Percentiles rank a stretch among this genome's conserved stretches.
Conservation (phyloP, 176 grass and related monocot genomes). For the Dendrocalamus sinicus region DNA sequence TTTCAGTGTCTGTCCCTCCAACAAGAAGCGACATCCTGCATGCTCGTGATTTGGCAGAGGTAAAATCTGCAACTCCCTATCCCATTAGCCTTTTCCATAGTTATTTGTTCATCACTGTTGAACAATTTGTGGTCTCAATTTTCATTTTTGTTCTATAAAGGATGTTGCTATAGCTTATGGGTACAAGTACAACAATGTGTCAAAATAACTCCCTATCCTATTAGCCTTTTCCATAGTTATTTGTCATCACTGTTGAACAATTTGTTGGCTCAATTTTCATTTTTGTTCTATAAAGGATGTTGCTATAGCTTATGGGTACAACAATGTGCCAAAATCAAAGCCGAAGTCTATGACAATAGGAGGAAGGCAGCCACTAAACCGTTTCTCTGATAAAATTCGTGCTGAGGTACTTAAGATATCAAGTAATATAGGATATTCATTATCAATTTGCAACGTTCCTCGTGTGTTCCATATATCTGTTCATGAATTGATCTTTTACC, state of each 20-base stretch:
- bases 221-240: conserved; percentile 5
- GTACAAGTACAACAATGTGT: conserved; percentile 82
- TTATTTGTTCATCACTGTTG: neutral
- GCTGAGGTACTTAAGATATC: conserved; percentile 61
- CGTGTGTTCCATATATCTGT: conserved; percentile 17
- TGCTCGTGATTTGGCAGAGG: conserved; percentile 74
- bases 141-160: conserved; percentile 52
- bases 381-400: conserved; percentile 97
- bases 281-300: conserved; percentile 71
- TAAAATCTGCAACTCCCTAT: conserved; percentile 34
- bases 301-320: conserved; percentile 97
- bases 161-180: conserved; percentile 99
- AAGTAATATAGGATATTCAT: neutral
- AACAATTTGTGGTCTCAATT: neutral
- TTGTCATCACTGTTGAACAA: conserved; percentile 8
- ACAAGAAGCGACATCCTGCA: conserved; percentile 88
- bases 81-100: neutral
- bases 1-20: conserved; percentile 74
- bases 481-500: conserved; percentile 31
- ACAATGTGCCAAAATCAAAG: conserved; percentile 93
- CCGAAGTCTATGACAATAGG: conserved; percentile 88
- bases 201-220: neutral
- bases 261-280: neutral
- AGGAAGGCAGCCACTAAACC: conserved; percentile 79
- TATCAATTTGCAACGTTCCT: conserved; percentile 13